Percentiles rank a stretch among this genome's conserved stretches.
Evolutionary conservation across 78 protist genomes (phyloP).

Genomic region (Parvularia atlantis): DNA sequence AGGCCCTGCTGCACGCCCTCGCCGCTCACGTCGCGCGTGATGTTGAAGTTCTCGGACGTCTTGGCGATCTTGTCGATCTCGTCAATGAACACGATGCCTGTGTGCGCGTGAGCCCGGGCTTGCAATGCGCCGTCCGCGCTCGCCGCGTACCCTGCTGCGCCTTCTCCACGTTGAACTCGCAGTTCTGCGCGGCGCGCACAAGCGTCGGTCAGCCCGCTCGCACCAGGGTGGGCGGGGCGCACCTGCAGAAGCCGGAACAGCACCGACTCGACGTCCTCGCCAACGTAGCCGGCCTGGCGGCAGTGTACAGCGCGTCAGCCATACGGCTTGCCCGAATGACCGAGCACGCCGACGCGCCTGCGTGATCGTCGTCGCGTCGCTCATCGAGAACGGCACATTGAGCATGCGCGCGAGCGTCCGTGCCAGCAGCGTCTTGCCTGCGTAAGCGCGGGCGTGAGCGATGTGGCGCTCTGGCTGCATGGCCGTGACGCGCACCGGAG

Average conservation of each 20-base stretch:
- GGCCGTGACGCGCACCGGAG: background rate
- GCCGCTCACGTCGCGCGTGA: slow-evolving; percentile 37
- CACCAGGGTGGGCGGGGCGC: background rate
- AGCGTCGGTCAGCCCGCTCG: background rate
- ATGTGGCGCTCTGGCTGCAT: too few relatives aligned
- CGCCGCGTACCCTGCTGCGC: slow-evolving; percentile 53
- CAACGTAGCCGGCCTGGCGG: slow-evolving; percentile 41
- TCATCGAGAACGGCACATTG: slow-evolving; percentile 36
- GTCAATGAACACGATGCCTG: slow-evolving; percentile 33
- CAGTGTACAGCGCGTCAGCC: background rate
- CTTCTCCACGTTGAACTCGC: slow-evolving; percentile 12
- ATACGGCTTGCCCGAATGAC: background rate
- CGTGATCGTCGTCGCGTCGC: slow-evolving; percentile 45
- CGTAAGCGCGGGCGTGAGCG: background rate
- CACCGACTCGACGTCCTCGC: slow-evolving; percentile 48
- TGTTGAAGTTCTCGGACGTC: background rate
- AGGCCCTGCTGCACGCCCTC: slow-evolving; percentile 58
- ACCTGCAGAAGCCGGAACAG: slow-evolving; percentile 12
- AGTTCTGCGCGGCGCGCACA: too few relatives aligned
- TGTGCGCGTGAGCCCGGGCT: too few relatives aligned
- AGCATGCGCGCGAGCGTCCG: slow-evolving; percentile 20
- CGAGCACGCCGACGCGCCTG: background rate
- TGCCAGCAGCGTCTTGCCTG: slow-evolving; percentile 46
- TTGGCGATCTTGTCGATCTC: slow-evolving; percentile 52
- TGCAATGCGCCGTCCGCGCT: too few relatives aligned